Evolutionary conservation across 1,284 basidiomycete genomes (phyloP).

Genomic region (Cryptococcus floricola): DNA sequence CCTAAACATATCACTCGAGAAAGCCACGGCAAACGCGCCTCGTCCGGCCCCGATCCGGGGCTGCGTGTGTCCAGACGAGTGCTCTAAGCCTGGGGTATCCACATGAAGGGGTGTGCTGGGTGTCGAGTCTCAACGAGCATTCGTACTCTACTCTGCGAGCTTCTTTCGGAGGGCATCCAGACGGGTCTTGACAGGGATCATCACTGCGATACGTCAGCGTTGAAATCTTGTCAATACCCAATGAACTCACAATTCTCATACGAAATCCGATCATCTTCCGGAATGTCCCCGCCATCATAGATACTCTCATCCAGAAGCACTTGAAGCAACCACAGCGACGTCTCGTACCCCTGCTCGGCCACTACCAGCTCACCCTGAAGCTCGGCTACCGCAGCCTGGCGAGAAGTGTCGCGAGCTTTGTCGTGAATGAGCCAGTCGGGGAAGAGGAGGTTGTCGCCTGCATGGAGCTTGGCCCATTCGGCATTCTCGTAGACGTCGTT

Average conservation of each 20-base stretch:
- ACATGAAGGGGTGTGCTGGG: neutral
- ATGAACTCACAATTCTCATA: slow-evolving; percentile 71
- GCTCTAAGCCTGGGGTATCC: neutral
- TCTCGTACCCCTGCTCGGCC: slow-evolving; percentile 91
- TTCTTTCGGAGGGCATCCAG: slow-evolving; percentile 27
- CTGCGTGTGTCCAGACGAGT: neutral
- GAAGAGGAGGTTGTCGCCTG: slow-evolving; percentile 52
- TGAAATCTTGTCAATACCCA: neutral
- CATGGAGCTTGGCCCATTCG: slow-evolving; percentile 54
- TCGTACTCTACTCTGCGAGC: slow-evolving; percentile 13
- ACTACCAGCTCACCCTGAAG: slow-evolving; percentile 69
- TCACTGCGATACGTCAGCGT: slow-evolving; percentile 16
- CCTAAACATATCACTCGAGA: neutral
- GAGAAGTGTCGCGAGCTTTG: slow-evolving; percentile 61
- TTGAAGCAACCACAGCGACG: slow-evolving; percentile 86
- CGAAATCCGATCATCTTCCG: slow-evolving; percentile 75
- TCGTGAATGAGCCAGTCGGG: slow-evolving; percentile 57
- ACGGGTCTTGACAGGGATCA: slow-evolving; percentile 22
- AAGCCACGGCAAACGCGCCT: neutral
- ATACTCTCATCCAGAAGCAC: slow-evolving; percentile 85
- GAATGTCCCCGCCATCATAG: slow-evolving; percentile 73
- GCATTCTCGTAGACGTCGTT: slow-evolving; percentile 59
- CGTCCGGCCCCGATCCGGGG: neutral
- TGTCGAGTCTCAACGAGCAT: neutral
- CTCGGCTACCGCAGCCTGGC: slow-evolving; percentile 86